These are phyloP conservation scores for Evernia prunastri DNA, from an alignment of 495 filamentous ascomycete species.

Conservation along the genomic window DNA sequence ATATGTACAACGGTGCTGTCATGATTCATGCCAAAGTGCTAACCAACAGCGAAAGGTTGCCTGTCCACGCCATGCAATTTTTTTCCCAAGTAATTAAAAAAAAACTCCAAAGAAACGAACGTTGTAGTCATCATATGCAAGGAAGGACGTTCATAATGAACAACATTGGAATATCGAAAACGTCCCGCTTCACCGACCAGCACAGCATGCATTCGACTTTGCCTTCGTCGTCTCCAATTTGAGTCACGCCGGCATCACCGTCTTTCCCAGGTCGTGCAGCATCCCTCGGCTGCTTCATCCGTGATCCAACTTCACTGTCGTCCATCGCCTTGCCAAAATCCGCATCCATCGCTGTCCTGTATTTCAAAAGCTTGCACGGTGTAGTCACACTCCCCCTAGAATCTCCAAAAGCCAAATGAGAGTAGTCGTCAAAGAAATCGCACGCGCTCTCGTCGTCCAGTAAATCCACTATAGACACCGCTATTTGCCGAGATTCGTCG, in stretches of 20 bases:
- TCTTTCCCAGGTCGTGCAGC: constrained; percentile 31
- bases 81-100: background rate
- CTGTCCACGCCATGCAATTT: background rate
- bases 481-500: constrained; percentile 45
- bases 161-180: constrained; percentile 98
- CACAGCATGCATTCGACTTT: constrained; percentile 91
- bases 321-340: constrained; percentile 32
- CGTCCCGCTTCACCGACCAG: constrained; percentile 94
- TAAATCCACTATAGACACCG: constrained; percentile 84
- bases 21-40: background rate
- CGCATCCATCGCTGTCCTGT: constrained; percentile 49
- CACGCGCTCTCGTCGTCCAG: constrained; percentile 90
- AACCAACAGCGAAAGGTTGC: background rate
- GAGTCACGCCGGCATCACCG: constrained; percentile 61
- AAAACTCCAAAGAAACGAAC: background rate
- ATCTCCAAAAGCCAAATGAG: constrained; percentile 82
- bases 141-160: constrained; percentile 77
- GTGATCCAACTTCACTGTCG: constrained; percentile 34
- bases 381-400: constrained; percentile 75
- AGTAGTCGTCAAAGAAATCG: constrained; percentile 94
- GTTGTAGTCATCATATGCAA: constrained; percentile 25
- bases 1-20: constrained; percentile 1
- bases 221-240: constrained; percentile 67
- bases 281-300: constrained; percentile 25
- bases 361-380: constrained; percentile 83